phyloP scores from a whole-genome alignment of 345 rosid genomes.

The Populus deltoides region DNA sequence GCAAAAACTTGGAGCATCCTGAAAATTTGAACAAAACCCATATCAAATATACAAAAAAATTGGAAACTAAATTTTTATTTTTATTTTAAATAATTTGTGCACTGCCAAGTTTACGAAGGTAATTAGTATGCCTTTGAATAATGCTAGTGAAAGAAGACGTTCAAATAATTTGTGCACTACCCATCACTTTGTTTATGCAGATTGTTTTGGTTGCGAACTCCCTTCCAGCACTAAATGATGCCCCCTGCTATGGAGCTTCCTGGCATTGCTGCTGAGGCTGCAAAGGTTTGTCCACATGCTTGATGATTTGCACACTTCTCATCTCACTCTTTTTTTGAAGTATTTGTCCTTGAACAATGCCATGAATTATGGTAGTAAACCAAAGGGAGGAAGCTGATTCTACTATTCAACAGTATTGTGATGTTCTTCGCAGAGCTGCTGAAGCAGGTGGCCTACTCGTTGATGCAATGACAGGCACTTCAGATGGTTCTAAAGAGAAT shows the following conservation, averaged over 20 bases:
- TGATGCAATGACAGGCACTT: constrained; percentile 71
- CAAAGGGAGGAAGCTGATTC: constrained; percentile 14
- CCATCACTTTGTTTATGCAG: no score
- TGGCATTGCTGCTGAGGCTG: constrained; percentile 92
- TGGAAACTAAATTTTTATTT: no score
- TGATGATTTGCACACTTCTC: neutral
- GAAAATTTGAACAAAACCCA: no score
- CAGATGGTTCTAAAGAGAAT: constrained; percentile 59
- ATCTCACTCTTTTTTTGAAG: neutral
- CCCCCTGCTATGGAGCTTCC: constrained; percentile 98
- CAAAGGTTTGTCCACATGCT: constrained; percentile 55
- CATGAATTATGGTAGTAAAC: neutral
- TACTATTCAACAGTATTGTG: constrained; percentile 65
- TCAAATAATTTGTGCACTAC: no score
- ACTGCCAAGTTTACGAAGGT: no score
- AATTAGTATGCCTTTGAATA: no score
- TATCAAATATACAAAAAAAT: no score
- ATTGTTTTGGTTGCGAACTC: no score
- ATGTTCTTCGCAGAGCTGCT: constrained; percentile 89
- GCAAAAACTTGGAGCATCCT: no score
- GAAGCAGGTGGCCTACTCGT: constrained; percentile 86
- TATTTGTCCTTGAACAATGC: neutral
- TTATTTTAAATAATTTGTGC: no score
- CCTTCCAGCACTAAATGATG: constrained; percentile 48
- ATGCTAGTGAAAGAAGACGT: no score